These are phyloP conservation scores for Erodium chrysanthum DNA, from an alignment of 441 rosid genomes.

Conservation along the genomic window DNA sequence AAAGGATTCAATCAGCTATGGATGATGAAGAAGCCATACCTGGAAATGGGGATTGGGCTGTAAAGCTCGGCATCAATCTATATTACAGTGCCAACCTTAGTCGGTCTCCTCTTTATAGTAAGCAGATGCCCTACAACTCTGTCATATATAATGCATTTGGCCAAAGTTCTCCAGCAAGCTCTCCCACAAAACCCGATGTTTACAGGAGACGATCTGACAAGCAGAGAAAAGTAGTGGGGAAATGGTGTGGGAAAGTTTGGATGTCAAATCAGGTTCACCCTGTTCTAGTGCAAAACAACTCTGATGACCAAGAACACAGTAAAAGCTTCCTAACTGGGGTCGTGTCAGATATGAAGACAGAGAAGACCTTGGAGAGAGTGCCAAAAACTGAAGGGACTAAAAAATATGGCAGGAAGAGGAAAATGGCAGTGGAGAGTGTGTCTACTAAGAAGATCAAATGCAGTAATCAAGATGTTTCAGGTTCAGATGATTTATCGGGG, in stretches of 20 bases:
- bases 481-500: constrained; percentile 21
- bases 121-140: constrained; percentile 94
- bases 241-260: constrained; percentile 99
- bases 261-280: constrained; percentile 98
- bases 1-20: constrained; percentile 53
- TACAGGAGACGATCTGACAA: constrained; percentile 41
- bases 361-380: constrained; percentile 29
- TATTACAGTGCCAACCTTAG: constrained; percentile 82
- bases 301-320: constrained; percentile 50
- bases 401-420: constrained; percentile 61
- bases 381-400: constrained; percentile 32
- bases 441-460: constrained; percentile 40
- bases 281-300: constrained; percentile 40
- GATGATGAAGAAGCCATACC: constrained; percentile 71
- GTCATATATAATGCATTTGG: constrained; percentile 84
- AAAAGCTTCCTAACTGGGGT: constrained; percentile 26
- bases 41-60: constrained; percentile 91
- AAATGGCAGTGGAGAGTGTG: constrained; percentile 29
- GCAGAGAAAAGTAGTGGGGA: constrained; percentile 87
- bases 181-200: constrained; percentile 33
- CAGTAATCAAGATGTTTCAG: constrained; percentile 25
- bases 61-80: constrained; percentile 80
- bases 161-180: constrained; percentile 51
- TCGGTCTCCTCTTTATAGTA: constrained; percentile 71
- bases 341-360: constrained; percentile 40